Base-by-base conservation (phyloP, 164 flowering plant genomes). In the Nymphaea colorata region DNA sequence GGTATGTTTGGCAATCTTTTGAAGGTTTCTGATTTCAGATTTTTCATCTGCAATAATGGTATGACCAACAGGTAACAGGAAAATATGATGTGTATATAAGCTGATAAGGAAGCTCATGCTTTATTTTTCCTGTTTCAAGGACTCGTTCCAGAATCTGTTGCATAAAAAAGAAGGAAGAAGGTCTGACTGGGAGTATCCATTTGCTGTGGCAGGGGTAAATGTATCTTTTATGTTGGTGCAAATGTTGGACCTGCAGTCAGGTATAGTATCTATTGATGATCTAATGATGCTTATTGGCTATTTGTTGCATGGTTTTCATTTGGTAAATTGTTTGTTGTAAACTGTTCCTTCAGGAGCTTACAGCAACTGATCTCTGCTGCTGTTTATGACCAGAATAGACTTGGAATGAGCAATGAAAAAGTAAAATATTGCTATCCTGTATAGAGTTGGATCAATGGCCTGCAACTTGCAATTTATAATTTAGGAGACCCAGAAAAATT, bases 121-220 rank as follows among this genome's bases (percentile, higher is more conserved):
- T 7, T 61, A 5, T 5, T 61, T 61, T 61, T 10, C 16, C 12
- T 8, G 64, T 43, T 43, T 60, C 70, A 80, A 93, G 98, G 88
- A 80, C 15, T 74, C 90, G 15, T 93, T 88, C 72, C 96, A 87
- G 69, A 83, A 84, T 66, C 76, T 93, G 79, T 76, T 93, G 82
- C 85, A 83, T 78, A 93, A 90, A 70, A 70, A 80, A 75, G 90
- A 87, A 60, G 98, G 96, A 68, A 77, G 55, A 5, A 85, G 96
- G 77, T 87, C 98, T 18, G 96, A 90, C 63, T 90, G 96, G 96
- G 98, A 90, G 74, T 93, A 93, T 74, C 98, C 98, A 3, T 93
- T 93, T 79, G 95, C 97, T 69, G 96, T 89, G 51, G 98, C 76
- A 43, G 68, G 76, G 63, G 79, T 90, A 70, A 90, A 90, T 74